Percentiles rank a stretch among this genome's conserved stretches.
Evolutionary conservation across 352 stramenopile species (phyloP).

Genomic region (Pythium utonaiense): DNA sequence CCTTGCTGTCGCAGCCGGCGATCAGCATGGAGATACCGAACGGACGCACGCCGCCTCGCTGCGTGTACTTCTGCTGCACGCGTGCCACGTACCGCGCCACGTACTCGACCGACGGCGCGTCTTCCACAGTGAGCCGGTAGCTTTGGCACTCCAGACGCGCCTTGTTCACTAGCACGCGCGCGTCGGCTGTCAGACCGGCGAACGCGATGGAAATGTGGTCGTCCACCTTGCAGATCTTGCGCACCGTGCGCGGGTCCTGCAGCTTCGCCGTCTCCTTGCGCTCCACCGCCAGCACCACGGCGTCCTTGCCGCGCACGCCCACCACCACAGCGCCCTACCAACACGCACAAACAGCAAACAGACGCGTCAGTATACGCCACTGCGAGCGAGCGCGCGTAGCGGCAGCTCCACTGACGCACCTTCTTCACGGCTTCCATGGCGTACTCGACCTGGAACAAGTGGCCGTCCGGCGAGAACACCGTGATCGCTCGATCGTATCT

Average conservation of each 20-base stretch:
- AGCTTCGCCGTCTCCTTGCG: conserved; percentile 89
- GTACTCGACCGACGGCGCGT: conserved; percentile 95
- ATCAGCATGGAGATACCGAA: conserved; percentile 99
- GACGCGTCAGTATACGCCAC: no score
- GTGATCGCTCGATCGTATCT: conserved; percentile 99
- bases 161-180: conserved; percentile 97
- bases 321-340: conserved; percentile 93
- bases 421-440: conserved; percentile 99
- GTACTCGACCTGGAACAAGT: conserved; percentile 99
- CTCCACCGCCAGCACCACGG: conserved; percentile 93
- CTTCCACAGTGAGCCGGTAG: conserved; percentile 96
- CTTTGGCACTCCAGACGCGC: conserved; percentile 97
- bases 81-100: conserved; percentile 96
- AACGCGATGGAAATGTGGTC: conserved; percentile 98
- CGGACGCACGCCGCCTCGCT: conserved; percentile 96
- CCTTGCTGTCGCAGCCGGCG: conserved; percentile 91
- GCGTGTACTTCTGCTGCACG: conserved; percentile 98
- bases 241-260: conserved; percentile 96
- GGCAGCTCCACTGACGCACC: no score
- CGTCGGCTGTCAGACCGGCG: conserved; percentile 97
- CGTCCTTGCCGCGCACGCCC: conserved; percentile 95
- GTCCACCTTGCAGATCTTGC: conserved; percentile 99
- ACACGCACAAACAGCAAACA: no score
- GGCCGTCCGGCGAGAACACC: conserved; percentile 98
- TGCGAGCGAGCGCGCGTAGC: no score